Evolutionary conservation across 1,284 basidiomycete genomes (phyloP).

Genomic region (Uromyces viciae-fabae): DNA sequence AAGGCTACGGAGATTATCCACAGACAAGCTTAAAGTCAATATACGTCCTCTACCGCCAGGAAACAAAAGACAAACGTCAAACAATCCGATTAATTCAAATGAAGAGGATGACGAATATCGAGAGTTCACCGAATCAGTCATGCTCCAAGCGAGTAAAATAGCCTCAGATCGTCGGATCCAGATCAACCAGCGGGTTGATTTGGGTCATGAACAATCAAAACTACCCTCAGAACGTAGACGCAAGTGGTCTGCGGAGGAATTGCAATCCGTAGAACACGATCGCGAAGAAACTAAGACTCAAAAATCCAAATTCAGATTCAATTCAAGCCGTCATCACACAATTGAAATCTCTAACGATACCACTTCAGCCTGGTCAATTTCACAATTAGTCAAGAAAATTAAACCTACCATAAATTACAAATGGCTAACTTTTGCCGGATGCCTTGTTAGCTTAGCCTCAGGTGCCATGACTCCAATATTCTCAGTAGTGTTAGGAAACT

Average conservation of each 20-base stretch:
- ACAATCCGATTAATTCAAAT: not conserved
- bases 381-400: conserved; percentile 62
- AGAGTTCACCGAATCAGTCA: conserved; percentile 25
- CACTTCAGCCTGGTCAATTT: conserved; percentile 55
- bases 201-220: not conserved
- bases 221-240: not conserved
- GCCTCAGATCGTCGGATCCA: conserved; percentile 20
- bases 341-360: not conserved
- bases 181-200: conserved; percentile 5
- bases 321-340: conserved; percentile 1
- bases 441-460: conserved; percentile 65
- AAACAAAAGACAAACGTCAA: not conserved
- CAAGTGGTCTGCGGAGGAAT: conserved; percentile 26
- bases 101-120: conserved; percentile 21
- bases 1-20: too few relatives aligned
- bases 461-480: conserved; percentile 86
- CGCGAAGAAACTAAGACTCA: not conserved
- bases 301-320: not conserved
- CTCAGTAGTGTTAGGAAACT: conserved; percentile 77
- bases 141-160: conserved; percentile 33
- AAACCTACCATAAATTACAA: conserved; percentile 75
- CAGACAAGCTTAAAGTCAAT: conserved; percentile 8
- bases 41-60: too few relatives aligned
- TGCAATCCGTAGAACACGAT: not conserved
- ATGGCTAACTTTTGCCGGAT: conserved; percentile 65